A percentile compares a stretch with the other conserved stretches of the same genome.
phyloP scores from a whole-genome alignment of 257 asterid genomes.

The Nyctanthes arbortristis region DNA sequence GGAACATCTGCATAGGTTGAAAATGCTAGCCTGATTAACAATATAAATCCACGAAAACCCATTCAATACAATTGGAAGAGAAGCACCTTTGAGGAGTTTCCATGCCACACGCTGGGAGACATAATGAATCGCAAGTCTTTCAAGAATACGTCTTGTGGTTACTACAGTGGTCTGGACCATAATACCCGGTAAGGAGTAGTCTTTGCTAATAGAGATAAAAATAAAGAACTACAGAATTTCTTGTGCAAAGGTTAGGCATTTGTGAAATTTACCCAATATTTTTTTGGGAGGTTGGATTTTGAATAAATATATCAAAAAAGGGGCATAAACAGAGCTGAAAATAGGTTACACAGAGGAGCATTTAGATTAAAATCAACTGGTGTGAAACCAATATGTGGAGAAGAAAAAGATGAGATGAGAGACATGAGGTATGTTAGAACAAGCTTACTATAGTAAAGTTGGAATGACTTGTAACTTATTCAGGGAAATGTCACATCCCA shows the following conservation, averaged over 20 bases:
- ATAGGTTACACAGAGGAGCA: neutral
- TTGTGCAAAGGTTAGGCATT: conserved; percentile 3
- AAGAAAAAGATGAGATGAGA: neutral
- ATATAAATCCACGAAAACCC: neutral
- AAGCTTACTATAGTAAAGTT: neutral
- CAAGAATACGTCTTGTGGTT: conserved; percentile 80
- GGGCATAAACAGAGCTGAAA: neutral
- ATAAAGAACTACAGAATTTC: neutral
- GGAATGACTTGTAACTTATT: neutral
- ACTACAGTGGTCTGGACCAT: conserved; percentile 62
- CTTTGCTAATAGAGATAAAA: conserved; percentile 5
- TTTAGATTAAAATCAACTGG: neutral
- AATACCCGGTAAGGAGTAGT: neutral
- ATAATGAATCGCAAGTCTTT: conserved; percentile 79
- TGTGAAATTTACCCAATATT: no score
- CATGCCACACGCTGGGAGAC: conserved; percentile 90
- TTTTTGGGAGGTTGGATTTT: neutral
- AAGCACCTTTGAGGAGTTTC: conserved; percentile 92
- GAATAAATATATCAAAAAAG: neutral
- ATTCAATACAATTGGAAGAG: conserved; percentile 4
- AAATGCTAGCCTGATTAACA: neutral
- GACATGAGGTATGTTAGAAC: neutral
- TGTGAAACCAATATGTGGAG: neutral
- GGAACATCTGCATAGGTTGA: conserved; percentile 63
- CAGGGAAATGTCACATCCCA: neutral